Conservation (phyloP, 768 basidiomycete species). For the Cystobasidium ongulense region DNA sequence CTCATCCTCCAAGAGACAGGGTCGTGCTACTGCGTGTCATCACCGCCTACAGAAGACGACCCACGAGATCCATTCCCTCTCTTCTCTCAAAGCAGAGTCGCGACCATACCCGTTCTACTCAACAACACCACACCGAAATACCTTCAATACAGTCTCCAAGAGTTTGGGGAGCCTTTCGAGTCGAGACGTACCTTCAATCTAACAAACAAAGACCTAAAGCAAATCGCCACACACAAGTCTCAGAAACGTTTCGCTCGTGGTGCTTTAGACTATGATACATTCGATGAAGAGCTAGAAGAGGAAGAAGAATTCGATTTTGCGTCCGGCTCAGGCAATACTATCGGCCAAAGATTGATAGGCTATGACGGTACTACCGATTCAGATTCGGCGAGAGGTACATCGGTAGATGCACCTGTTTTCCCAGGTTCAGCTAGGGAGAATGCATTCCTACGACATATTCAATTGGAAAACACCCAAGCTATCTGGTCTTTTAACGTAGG, state of each 20-base stretch:
- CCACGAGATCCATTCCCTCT: constrained; percentile 1
- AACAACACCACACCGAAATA: constrained; percentile 26
- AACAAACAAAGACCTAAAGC: constrained; percentile 58
- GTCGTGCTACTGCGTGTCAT: constrained; percentile 7
- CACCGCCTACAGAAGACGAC: not conserved
- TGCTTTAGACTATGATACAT: constrained; percentile 49
- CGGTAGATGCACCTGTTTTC: not conserved
- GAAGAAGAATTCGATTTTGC: constrained; percentile 37
- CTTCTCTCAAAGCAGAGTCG: not conserved
- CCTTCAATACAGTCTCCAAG: constrained; percentile 23
- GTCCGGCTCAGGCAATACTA: constrained; percentile 7
- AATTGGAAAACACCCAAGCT: constrained; percentile 65
- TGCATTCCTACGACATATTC: constrained; percentile 39
- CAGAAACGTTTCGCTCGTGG: not conserved
- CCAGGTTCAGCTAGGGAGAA: constrained; percentile 3
- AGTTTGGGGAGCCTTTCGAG: not conserved
- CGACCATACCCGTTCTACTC: constrained; percentile 13
- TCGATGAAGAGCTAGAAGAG: constrained; percentile 35
- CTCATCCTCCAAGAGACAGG: constrained; percentile 49
- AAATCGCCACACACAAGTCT: constrained; percentile 53
- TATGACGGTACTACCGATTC: constrained; percentile 44
- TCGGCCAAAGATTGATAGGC: constrained; percentile 41
- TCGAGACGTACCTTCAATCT: constrained; percentile 47
- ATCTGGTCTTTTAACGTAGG: constrained; percentile 63
- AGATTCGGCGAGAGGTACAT: constrained; percentile 34